phyloP scores from a whole-genome alignment of 1,284 basidiomycete species.

The Fomitiporia mediterranea region DNA sequence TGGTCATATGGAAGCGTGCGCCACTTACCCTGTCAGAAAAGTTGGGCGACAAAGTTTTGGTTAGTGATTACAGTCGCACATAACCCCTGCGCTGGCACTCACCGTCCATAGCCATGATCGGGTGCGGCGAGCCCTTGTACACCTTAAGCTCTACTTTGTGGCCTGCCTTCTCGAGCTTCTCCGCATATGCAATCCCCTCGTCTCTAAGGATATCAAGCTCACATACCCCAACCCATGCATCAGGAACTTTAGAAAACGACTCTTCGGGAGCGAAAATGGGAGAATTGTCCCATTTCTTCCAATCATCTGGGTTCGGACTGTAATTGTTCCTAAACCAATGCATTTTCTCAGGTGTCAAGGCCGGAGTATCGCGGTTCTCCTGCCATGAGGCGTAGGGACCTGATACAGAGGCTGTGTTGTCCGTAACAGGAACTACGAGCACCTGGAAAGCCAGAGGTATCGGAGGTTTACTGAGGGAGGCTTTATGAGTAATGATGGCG shows the following conservation, averaged over 20 bases:
- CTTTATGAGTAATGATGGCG: constrained; percentile 61
- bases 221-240: constrained; percentile 58
- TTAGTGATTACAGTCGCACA: no score
- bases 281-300: constrained; percentile 62
- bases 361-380: constrained; percentile 53
- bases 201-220: constrained; percentile 65
- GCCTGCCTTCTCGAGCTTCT: constrained; percentile 52
- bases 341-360: constrained; percentile 62
- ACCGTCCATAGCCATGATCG: constrained; percentile 69
- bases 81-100: no score
- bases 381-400: constrained; percentile 49
- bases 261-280: constrained; percentile 62
- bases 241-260: constrained; percentile 46
- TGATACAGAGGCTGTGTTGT: constrained; percentile 55
- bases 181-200: constrained; percentile 62
- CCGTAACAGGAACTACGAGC: constrained; percentile 65
- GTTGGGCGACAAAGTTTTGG: no score
- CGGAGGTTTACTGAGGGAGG: constrained; percentile 42
- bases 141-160: constrained; percentile 50
- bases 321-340: constrained; percentile 69
- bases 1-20: no score
- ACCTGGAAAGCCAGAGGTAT: constrained; percentile 60
- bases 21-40: background rate
- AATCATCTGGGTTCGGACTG: constrained; percentile 54
- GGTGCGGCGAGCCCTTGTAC: constrained; percentile 61